Percentiles rank a stretch among this genome's conserved stretches.
These are phyloP conservation scores for Tulasnella sp. DNA, from an alignment of 768 basidiomycete genomes.

Conservation along the genomic window DNA sequence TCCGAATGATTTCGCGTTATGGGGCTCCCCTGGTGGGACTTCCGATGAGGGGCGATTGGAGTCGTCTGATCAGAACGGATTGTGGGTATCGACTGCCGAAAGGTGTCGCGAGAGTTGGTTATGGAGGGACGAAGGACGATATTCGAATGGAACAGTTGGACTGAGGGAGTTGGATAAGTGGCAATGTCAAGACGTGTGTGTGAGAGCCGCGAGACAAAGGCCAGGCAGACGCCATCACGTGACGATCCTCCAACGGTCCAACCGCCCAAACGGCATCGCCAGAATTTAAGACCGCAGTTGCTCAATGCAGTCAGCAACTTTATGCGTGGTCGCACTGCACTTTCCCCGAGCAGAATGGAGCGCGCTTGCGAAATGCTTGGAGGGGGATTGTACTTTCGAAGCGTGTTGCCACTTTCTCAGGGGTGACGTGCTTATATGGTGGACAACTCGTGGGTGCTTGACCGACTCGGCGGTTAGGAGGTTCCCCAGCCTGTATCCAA, in stretches of 20 bases:
- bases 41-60: too few species aligned
- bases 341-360: neutral
- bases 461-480: neutral
- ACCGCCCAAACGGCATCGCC: neutral
- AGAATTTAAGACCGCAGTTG: neutral
- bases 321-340: neutral
- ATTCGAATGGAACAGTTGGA: neutral
- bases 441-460: constrained; percentile 9
- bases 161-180: neutral
- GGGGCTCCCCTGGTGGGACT: too few species aligned
- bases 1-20: too few species aligned
- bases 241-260: neutral
- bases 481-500: neutral
- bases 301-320: neutral
- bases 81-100: neutral
- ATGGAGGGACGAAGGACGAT: neutral
- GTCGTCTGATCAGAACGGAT: neutral
- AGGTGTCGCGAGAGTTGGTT: neutral
- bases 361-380: neutral
- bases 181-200: neutral
- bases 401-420: neutral
- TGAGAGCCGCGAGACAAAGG: constrained; percentile 11
- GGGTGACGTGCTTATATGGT: neutral
- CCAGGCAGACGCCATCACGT: constrained; percentile 1
- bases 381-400: constrained; percentile 16